Evolutionary conservation across 169 alveolate species (phyloP).

Genomic region (Fabrea salina): DNA sequence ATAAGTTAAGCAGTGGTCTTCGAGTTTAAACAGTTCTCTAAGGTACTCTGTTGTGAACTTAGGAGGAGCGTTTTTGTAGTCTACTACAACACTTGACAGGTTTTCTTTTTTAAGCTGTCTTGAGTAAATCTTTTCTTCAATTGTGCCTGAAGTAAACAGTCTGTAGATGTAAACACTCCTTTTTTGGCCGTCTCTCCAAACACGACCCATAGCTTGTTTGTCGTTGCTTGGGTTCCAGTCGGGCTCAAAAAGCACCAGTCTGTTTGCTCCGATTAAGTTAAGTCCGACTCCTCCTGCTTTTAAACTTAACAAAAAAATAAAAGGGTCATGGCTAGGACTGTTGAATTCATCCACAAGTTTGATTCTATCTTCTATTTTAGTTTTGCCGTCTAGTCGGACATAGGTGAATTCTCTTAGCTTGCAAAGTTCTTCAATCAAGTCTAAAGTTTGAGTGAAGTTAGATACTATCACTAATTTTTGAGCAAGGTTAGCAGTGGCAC

Average conservation of each 20-base stretch:
- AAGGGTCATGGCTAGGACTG: constrained; percentile 58
- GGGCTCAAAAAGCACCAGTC: constrained; percentile 96
- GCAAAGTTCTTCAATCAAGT: constrained; percentile 83
- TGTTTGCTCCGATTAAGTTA: constrained; percentile 95
- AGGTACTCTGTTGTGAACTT: constrained; percentile 7
- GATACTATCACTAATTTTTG: constrained; percentile 90
- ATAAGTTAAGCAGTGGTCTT: background rate
- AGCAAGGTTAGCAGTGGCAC: background rate
- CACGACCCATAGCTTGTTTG: constrained; percentile 94
- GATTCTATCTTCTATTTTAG: constrained; percentile 82
- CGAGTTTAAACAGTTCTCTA: background rate
- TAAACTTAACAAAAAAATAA: constrained; percentile 91
- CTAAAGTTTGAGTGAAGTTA: constrained; percentile 90
- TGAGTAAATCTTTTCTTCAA: constrained; percentile 77
- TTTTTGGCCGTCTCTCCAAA: constrained; percentile 97
- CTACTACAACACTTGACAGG: constrained; percentile 36
- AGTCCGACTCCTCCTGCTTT: constrained; percentile 99
- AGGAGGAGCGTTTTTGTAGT: background rate
- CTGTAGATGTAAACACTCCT: constrained; percentile 94
- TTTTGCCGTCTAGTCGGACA: constrained; percentile 90
- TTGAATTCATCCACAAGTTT: constrained; percentile 85
- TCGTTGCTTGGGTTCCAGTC: constrained; percentile 99
- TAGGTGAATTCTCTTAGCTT: constrained; percentile 79
- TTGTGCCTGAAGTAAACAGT: constrained; percentile 74
- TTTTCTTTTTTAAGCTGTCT: constrained; percentile 71